These are phyloP conservation scores for Eimeria nieschulzi DNA, from an alignment of 169 alveolate species.

Conservation along the genomic window DNA sequence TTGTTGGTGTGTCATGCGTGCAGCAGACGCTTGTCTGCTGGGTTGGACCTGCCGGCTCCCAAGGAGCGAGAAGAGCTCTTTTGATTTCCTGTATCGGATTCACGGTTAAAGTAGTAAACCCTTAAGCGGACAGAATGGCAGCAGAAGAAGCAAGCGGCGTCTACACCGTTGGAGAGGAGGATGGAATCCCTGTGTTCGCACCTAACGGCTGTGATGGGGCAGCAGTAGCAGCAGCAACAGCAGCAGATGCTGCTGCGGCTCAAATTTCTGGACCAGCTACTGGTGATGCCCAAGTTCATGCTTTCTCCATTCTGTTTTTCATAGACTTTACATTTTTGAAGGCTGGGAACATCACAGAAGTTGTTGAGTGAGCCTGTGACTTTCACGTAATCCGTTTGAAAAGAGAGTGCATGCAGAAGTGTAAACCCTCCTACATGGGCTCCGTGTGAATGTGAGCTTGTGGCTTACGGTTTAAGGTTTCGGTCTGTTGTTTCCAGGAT, in stretches of 20 bases:
- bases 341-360: constrained; percentile 64
- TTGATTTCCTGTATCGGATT: too few relatives aligned
- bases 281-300: constrained; percentile 13
- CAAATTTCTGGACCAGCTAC: constrained; percentile 37
- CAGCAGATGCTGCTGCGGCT: constrained; percentile 58
- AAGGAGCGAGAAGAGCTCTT: too few relatives aligned
- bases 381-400: too few relatives aligned
- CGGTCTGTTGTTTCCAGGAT: constrained; percentile 25
- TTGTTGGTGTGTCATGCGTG: too few relatives aligned
- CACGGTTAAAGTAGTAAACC: too few relatives aligned
- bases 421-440: not conserved
- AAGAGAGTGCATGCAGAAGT: not conserved
- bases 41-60: too few relatives aligned
- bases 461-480: not conserved
- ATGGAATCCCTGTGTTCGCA: not conserved
- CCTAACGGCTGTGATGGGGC: not conserved
- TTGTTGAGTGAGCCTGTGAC: constrained; percentile 33
- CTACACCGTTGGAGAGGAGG: constrained; percentile 26
- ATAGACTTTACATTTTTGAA: constrained; percentile 39
- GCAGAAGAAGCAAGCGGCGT: constrained; percentile 50
- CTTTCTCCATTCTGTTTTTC: constrained; percentile 23
- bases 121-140: constrained; percentile 26
- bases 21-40: too few relatives aligned
- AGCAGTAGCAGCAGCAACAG: constrained; percentile 50
- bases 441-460: not conserved